A percentile compares a stretch with the other conserved stretches of the same genome.
These are phyloP conservation scores for Fusarium xylarioides DNA, from an alignment of 2,329 filamentous ascomycete genomes.

Conservation along the genomic window DNA sequence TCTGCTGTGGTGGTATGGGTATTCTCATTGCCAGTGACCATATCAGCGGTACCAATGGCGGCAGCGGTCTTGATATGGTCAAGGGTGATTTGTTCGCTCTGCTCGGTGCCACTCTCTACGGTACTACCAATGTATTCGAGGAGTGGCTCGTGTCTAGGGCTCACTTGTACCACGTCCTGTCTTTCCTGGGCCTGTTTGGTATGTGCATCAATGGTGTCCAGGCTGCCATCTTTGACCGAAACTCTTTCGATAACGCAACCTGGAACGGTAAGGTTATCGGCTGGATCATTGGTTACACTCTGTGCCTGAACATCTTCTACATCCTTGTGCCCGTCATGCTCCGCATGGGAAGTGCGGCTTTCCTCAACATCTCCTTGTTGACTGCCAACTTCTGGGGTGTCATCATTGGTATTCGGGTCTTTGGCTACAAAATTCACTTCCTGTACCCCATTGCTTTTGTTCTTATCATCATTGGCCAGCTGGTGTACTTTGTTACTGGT, in stretches of 20 bases:
- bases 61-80: conserved; percentile 73
- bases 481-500: conserved; percentile 88
- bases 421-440: conserved; percentile 82
- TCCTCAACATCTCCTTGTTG: conserved; percentile 94
- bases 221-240: conserved; percentile 89
- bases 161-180: conserved; percentile 91
- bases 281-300: conserved; percentile 89
- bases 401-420: conserved; percentile 88
- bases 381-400: conserved; percentile 98
- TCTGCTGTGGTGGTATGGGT: conserved; percentile 92
- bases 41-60: conserved; percentile 78
- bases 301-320: conserved; percentile 87
- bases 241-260: conserved; percentile 69
- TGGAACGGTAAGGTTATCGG: conserved; percentile 77
- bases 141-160: conserved; percentile 91
- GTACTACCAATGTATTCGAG: conserved; percentile 88
- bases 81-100: conserved; percentile 95
- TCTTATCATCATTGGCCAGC: conserved; percentile 84
- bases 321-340: conserved; percentile 85
- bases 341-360: conserved; percentile 88
- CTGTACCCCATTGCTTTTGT: conserved; percentile 97
- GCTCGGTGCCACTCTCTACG: conserved; percentile 89
- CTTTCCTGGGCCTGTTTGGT: conserved; percentile 88
- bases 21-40: conserved; percentile 88
- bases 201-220: conserved; percentile 92